These are phyloP conservation scores for Aspergillus quadrilineatus DNA, from an alignment of 2,329 filamentous ascomycete species.

Conservation along the genomic window DNA sequence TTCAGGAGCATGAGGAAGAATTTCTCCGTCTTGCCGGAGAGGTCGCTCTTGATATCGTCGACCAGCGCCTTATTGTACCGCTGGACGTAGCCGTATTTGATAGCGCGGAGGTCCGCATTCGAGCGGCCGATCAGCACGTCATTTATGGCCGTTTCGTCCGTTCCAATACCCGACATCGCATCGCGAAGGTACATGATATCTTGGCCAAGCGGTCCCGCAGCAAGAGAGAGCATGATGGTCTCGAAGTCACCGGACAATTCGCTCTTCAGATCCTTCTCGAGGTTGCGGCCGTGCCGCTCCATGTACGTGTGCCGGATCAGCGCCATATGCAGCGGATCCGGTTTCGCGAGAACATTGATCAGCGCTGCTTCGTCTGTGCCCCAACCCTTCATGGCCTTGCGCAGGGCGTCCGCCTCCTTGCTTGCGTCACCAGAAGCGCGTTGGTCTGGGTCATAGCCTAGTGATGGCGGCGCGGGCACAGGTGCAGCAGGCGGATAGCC, in stretches of 20 bases:
- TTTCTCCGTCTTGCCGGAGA: conserved; percentile 76
- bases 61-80: conserved; percentile 66
- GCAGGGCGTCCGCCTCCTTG: conserved; percentile 60
- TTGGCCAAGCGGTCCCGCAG: conserved; percentile 70
- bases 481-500: conserved; percentile 7
- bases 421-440: conserved; percentile 64
- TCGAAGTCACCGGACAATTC: conserved; percentile 74
- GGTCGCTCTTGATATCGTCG: conserved; percentile 65
- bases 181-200: conserved; percentile 67
- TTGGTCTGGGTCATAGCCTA: conserved; percentile 66
- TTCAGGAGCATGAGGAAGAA: conserved; percentile 77
- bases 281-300: conserved; percentile 59
- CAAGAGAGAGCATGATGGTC: conserved; percentile 65
- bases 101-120: conserved; percentile 76
- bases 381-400: conserved; percentile 75
- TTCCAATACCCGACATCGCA: conserved; percentile 59
- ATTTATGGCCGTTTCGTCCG: conserved; percentile 74
- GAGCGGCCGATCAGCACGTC: conserved; percentile 73
- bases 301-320: conserved; percentile 63
- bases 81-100: conserved; percentile 70
- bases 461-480: conserved; percentile 58
- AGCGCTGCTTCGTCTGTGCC: conserved; percentile 52
- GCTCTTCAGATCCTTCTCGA: conserved; percentile 70
- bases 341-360: conserved; percentile 64
- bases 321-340: conserved; percentile 71